Base-by-base conservation (phyloP, 1,284 basidiomycete genomes). In the Fomes fomentarius region DNA sequence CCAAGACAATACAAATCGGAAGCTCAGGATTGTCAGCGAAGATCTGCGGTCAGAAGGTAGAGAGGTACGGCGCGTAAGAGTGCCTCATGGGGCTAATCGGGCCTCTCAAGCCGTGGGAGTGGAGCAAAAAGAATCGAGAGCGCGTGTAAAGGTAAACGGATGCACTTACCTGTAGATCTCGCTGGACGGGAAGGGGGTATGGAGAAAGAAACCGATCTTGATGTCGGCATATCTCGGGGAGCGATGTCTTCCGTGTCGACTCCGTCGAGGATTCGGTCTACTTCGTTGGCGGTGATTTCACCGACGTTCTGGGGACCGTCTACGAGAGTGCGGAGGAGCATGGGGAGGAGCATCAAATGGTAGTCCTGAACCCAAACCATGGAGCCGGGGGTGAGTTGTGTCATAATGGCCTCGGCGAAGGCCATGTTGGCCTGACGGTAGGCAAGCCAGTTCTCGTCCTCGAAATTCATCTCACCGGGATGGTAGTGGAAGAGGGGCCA, bases 401-500 rank as follows among this genome's bases (percentile, higher is more conserved):
- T 78, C 55, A 84, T 78, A 52, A 99, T 92, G 17, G 82, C 89
- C 69, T 98, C 91, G 1, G 97, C 96, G 69, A 99, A 99, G 57
- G 86, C 83, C 76, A 95, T 79, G 72, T 99, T 99, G 42, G 97
- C 97, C 72, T 98, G 94, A 31, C 96, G 87, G 74, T 99, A 99
- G 1, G 95, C 96, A 45, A 91, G 84, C 96, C 96, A 99, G 73
- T 98, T 93, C 67, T 91, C 92, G 75, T 98, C 94, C 75, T 98
- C 96, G 70, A 99, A 99, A 76, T 95, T 97, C 95, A 99, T 99
- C 75, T 98, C 95, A 62, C 95, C 94, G 14, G 94, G 94, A 71
- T 98, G 96, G 74, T 98, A 99, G 73, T 99, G 96, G 82, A 99
- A 98, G 43, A 99, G 80, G 0, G 96, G 96, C 96, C 96, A 99